phyloP scores from a whole-genome alignment of 2,329 filamentous ascomycete genomes.

The Escovopsis weberi region DNA sequence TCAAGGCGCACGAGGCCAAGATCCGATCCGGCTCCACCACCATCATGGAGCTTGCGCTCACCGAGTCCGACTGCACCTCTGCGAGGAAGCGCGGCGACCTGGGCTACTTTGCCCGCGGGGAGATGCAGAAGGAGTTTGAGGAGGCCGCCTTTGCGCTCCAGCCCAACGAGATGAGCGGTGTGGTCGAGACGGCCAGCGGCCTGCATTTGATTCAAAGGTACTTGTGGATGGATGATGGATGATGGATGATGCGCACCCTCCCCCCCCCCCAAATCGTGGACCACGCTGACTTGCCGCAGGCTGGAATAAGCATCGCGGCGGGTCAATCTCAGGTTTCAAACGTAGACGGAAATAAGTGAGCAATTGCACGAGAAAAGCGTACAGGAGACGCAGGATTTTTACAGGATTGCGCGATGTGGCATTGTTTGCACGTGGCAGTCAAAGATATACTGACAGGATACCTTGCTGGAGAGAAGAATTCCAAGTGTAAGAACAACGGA shows the following conservation, averaged over 20 bases:
- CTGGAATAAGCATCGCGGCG: not conserved
- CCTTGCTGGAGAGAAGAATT: not conserved
- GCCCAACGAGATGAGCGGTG: conserved; percentile 69
- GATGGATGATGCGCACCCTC: no score
- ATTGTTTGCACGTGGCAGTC: not conserved
- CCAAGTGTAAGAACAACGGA: not conserved
- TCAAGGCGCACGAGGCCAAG: conserved; percentile 57
- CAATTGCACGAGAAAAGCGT: not conserved
- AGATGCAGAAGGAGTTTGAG: conserved; percentile 99
- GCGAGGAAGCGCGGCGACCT: conserved; percentile 88
- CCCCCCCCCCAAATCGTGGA: no score
- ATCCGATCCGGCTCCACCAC: conserved; percentile 56
- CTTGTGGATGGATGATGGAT: conserved; percentile 6
- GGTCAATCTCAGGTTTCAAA: not conserved
- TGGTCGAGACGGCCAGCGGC: conserved; percentile 87
- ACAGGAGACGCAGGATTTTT: not conserved
- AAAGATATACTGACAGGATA: not conserved
- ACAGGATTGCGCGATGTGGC: not conserved
- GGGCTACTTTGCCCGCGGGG: conserved; percentile 84
- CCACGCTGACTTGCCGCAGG: not conserved
- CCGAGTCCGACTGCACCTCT: conserved; percentile 91
- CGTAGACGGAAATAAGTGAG: not conserved
- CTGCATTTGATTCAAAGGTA: conserved; percentile 94
- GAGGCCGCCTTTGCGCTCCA: conserved; percentile 85
- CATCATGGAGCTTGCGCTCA: conserved; percentile 71